Conservation (phyloP, 495 filamentous ascomycete genomes). For the Clohesyomyces aquaticus region DNA sequence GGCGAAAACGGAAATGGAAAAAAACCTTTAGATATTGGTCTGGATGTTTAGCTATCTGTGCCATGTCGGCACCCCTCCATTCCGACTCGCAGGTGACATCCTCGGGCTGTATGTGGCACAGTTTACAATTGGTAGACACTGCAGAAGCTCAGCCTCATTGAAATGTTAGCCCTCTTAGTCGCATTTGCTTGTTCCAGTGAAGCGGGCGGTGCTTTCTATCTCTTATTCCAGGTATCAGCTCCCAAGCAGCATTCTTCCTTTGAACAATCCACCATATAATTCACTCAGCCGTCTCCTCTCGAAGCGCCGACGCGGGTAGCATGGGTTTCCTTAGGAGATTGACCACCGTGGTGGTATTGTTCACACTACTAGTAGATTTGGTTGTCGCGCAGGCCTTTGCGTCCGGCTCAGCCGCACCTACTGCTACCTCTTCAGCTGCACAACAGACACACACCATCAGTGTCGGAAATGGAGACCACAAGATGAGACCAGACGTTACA, state of each 20-base stretch:
- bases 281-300: no score
- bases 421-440: background rate
- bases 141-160: background rate
- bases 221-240: no score
- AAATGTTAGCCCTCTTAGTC: background rate
- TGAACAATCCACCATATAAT: no score
- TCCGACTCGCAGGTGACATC: background rate
- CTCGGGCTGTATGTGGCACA: background rate
- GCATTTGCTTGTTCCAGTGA: background rate
- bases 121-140: background rate
- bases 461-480: slow-evolving; percentile 41
- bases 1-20: no score
- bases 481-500: slow-evolving; percentile 40
- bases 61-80: no score
- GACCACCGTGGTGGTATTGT: background rate
- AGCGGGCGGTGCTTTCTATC: background rate
- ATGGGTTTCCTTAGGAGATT: no score
- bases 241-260: no score
- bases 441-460: slow-evolving; percentile 39
- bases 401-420: background rate
- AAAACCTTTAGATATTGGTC: no score
- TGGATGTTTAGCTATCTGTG: no score
- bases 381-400: background rate
- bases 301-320: no score
- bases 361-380: background rate